phyloP scores from a whole-genome alignment of 257 asterid genomes.

The Solanum sparsipilum region DNA sequence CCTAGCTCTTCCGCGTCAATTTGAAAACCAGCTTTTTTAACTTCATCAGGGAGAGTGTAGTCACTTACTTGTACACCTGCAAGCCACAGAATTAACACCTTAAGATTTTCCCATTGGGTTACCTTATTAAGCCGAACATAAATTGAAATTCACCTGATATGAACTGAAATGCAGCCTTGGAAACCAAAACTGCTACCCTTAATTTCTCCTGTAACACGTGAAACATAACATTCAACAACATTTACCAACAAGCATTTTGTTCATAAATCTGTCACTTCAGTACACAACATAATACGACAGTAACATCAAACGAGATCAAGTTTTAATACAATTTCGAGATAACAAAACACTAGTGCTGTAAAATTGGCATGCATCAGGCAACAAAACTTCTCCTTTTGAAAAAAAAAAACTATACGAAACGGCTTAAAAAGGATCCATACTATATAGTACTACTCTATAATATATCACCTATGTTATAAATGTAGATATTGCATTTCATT shows the following conservation, averaged over 20 bases:
- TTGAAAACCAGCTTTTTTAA: slow-evolving; percentile 57
- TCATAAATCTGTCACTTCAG: background rate
- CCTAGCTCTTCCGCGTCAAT: slow-evolving; percentile 74
- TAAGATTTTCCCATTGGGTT: background rate
- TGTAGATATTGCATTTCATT: background rate
- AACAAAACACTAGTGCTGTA: background rate
- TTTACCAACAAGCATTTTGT: background rate
- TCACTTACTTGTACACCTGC: slow-evolving; percentile 54
- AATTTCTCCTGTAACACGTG: slow-evolving; percentile 51
- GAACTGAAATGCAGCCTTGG: slow-evolving; percentile 78
- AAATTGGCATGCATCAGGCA: background rate
- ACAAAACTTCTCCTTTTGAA: background rate
- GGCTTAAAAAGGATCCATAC: background rate
- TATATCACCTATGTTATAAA: background rate
- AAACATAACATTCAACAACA: background rate
- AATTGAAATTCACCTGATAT: slow-evolving; percentile 41
- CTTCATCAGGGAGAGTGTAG: slow-evolving; percentile 58
- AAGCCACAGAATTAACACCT: background rate
- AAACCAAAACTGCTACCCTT: slow-evolving; percentile 76
- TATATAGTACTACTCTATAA: background rate
- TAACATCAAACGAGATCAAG: background rate
- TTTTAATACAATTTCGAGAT: background rate
- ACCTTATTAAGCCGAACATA: background rate
- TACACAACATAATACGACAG: background rate
- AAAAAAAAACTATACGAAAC: background rate